A percentile compares a stretch with the other conserved stretches of the same genome.
Evolutionary conservation across 2,329 filamentous ascomycete species (phyloP).

Genomic region (Alternaria gaisen): DNA sequence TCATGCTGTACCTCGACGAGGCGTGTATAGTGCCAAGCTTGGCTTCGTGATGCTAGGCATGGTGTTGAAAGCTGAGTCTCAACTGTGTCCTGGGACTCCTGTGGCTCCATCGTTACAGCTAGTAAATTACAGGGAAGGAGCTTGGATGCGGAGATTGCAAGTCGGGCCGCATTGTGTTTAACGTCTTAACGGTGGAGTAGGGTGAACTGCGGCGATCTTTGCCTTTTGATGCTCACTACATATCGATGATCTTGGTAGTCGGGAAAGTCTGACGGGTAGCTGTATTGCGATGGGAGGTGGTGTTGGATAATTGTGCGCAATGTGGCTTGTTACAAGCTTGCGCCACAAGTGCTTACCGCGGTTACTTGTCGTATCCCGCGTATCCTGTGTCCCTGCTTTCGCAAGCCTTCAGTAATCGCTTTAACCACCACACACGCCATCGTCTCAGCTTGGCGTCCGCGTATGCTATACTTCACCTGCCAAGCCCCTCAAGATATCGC

Average conservation of each 20-base stretch:
- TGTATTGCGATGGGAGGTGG: neutral
- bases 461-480: neutral
- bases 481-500: conserved; percentile 2
- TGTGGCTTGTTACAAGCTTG: neutral
- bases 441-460: neutral
- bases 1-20: neutral
- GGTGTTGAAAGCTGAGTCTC: neutral
- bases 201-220: conserved; percentile 8
- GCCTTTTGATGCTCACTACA: neutral
- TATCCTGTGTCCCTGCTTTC: neutral
- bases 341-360: neutral
- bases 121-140: neutral
- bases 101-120: neutral
- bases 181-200: neutral
- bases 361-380: neutral
- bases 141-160: neutral
- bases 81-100: neutral
- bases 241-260: neutral
- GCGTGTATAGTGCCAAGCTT: neutral
- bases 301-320: neutral
- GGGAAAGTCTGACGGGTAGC: neutral
- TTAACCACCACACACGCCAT: neutral
- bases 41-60: conserved; percentile 4
- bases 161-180: neutral
- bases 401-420: neutral